These are phyloP conservation scores for Fusarium nanum DNA, from an alignment of 2,329 filamentous ascomycete species.

Conservation along the genomic window DNA sequence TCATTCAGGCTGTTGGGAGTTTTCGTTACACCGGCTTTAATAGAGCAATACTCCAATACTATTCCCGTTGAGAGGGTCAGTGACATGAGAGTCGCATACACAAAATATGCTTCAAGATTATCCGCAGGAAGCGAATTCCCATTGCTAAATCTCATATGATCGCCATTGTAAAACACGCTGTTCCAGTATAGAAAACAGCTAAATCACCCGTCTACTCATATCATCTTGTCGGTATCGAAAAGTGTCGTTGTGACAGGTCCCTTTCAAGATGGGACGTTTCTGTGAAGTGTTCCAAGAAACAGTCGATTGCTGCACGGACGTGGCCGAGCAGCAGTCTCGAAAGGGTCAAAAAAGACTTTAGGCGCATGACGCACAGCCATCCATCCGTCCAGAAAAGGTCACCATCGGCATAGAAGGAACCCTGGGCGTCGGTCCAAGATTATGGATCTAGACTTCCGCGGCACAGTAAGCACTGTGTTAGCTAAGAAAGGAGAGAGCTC, in stretches of 20 bases:
- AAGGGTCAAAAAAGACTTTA: slow-evolving; percentile 20
- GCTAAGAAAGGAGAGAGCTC: background rate
- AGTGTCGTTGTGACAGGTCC: slow-evolving; percentile 37
- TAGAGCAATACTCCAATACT: background rate
- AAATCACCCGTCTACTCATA: slow-evolving; percentile 20
- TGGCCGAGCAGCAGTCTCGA: slow-evolving; percentile 33
- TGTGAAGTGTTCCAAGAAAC: slow-evolving; percentile 34
- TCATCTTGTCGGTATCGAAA: slow-evolving; percentile 23
- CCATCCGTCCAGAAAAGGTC: slow-evolving; percentile 17
- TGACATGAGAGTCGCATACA: slow-evolving; percentile 5
- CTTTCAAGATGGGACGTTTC: slow-evolving; percentile 34
- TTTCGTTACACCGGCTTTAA: background rate
- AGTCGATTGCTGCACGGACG: slow-evolving; percentile 43
- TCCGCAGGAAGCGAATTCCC: background rate
- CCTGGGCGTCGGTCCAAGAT: slow-evolving; percentile 23
- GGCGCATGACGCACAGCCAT: slow-evolving; percentile 42
- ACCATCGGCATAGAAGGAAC: slow-evolving; percentile 30
- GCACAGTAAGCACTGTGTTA: slow-evolving; percentile 25
- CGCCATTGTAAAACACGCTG: background rate
- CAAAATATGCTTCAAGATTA: background rate
- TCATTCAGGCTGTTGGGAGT: background rate
- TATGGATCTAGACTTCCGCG: background rate
- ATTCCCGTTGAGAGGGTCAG: slow-evolving; percentile 10
- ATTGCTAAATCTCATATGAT: slow-evolving; percentile 23
- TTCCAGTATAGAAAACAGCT: slow-evolving; percentile 4